A percentile compares a stretch with the other conserved stretches of the same genome.
These are phyloP conservation scores for Eutrema salsugineum DNA, from an alignment of 441 rosid species.

Conservation along the genomic window DNA sequence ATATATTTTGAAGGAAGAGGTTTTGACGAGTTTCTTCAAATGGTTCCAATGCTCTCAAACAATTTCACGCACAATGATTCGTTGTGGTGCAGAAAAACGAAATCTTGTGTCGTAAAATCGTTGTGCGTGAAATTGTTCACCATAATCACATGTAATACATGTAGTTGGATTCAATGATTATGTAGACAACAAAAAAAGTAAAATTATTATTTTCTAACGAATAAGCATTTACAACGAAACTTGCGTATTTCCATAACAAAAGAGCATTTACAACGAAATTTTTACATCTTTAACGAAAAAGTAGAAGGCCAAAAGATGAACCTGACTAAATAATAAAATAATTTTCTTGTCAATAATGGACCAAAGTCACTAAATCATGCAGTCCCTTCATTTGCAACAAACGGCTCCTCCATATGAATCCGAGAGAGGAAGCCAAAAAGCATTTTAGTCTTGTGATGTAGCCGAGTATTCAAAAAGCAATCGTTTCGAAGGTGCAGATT, in stretches of 20 bases:
- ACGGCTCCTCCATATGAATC: neutral
- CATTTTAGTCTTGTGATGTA: constrained; percentile 72
- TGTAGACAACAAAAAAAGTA: too few relatives aligned
- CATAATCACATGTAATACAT: too few relatives aligned
- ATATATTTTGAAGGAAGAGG: too few relatives aligned
- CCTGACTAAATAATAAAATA: constrained; percentile 18
- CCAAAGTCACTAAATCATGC: constrained; percentile 1
- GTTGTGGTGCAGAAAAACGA: too few relatives aligned
- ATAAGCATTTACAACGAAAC: constrained; percentile 18
- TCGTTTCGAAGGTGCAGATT: constrained; percentile 87
- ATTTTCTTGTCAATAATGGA: neutral
- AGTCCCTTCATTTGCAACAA: neutral
- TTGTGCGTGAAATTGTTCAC: neutral
- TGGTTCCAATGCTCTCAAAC: too few relatives aligned
- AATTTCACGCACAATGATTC: too few relatives aligned
- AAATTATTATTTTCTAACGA: too few relatives aligned
- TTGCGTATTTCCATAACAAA: neutral
- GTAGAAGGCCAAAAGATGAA: neutral
- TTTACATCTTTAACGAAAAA: constrained; percentile 8
- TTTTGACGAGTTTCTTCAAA: too few relatives aligned
- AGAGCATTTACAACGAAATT: constrained; percentile 18
- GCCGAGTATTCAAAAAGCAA: constrained; percentile 93
- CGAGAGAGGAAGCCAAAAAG: neutral
- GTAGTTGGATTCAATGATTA: too few relatives aligned
- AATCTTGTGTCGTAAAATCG: too few relatives aligned